These are phyloP conservation scores for Arthonia radiata DNA, from an alignment of 495 filamentous ascomycete species.

Conservation along the genomic window DNA sequence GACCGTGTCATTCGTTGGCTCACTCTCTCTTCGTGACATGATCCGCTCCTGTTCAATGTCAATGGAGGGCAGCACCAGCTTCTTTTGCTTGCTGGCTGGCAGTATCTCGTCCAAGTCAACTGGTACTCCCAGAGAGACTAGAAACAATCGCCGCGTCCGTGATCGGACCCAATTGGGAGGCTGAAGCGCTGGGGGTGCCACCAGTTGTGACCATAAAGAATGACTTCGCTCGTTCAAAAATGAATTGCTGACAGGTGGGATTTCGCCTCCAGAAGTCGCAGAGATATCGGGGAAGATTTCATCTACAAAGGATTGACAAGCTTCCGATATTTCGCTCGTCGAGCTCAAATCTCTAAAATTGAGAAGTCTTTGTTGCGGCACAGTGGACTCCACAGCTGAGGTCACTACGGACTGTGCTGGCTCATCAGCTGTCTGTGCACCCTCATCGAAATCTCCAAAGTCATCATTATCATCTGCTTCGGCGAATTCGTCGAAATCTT, in stretches of 20 bases:
- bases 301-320: too few relatives aligned
- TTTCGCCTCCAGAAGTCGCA: too few relatives aligned
- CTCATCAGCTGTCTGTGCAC: conserved; percentile 44
- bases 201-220: conserved; percentile 89
- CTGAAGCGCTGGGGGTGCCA: conserved; percentile 79
- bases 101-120: conserved; percentile 94
- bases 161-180: conserved; percentile 96
- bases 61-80: conserved; percentile 75
- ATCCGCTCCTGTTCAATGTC: neutral
- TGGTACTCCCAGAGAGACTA: conserved; percentile 86
- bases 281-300: too few relatives aligned
- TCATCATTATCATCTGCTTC: conserved; percentile 49
- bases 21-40: too few relatives aligned
- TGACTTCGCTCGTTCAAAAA: conserved; percentile 29
- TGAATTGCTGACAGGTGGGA: conserved; percentile 10
- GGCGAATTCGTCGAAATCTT: conserved; percentile 94
- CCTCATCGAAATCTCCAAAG: conserved; percentile 81
- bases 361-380: too few relatives aligned
- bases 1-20: too few relatives aligned
- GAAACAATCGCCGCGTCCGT: conserved; percentile 82
- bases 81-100: conserved; percentile 91
- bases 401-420: too few relatives aligned
- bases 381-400: too few relatives aligned
- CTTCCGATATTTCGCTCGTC: too few relatives aligned
- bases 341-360: too few relatives aligned